Evolutionary conservation across 768 basidiomycete genomes (phyloP), one percentile per base, ranked within the genome.

Genomic region (Russula vinacea): DNA sequence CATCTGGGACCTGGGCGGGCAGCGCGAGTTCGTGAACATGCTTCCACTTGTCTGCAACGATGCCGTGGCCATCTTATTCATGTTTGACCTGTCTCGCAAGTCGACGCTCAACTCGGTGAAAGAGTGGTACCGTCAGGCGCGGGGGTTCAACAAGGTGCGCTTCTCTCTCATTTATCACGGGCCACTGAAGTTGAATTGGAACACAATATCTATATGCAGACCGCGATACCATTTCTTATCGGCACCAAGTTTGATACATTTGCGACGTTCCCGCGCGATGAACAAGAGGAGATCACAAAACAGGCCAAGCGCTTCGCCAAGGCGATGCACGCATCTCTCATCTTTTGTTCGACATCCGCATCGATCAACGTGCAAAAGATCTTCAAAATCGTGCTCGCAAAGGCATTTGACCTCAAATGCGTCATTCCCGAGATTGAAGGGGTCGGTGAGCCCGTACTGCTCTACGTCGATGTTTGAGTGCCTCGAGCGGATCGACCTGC

Each of bases 351-450:
- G 56, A 99, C 97, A 54, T 92, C 93, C 54, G 95, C 96, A 68
- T 95, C 95, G 66, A 97, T 98, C 80, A 99, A 99, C 77, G 96
- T 99, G 60, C 97, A 99, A 81, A 99, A 99, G 81, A 96, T 96
- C 69, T 96, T 96, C 85, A 95, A 97, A 81, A 97, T 97, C 75
- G 93, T 96, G 51, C 83, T 96, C 56, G 91, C 93, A 54, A 96
- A 98, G 73, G 94, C 95, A 37, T 98, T 98, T 72, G 97, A 98
- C 78, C 84, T 98, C 69, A 98, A 98, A 84, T 98, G 95, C 73
- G 93, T 95, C 70, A 95, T 98, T 70, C 94, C 95, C 32, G 96
- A 98, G 79, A 97, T 98, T 69, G 92, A 94, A 74, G 92, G 93
- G 53, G 91, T 95, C 32, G 97, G 96, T 60, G 95, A 98, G 75